Conservation (phyloP, 2,329 filamentous ascomycete species). For the Talaromyces marneffei region DNA sequence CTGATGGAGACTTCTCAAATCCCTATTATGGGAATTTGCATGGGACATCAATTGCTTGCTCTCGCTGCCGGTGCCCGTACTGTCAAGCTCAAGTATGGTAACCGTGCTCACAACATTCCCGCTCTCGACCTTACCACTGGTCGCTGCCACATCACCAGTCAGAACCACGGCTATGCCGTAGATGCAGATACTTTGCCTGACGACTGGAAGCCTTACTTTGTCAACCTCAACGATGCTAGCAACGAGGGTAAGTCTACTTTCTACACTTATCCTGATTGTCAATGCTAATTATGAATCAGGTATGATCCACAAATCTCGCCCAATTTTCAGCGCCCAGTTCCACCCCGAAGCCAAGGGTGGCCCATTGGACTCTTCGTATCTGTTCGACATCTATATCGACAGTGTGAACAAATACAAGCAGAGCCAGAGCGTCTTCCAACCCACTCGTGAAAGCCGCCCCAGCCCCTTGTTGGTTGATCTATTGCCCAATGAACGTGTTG, state of each 20-base stretch:
- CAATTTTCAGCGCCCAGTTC: conserved; percentile 98
- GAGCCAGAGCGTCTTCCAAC: conserved; percentile 63
- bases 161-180: conserved; percentile 97
- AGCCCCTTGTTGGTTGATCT: conserved; percentile 85
- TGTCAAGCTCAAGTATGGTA: conserved; percentile 98
- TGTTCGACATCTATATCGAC: conserved; percentile 94
- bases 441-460: conserved; percentile 76
- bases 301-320: conserved; percentile 91
- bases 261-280: neutral
- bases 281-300: conserved; percentile 34
- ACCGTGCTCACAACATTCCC: conserved; percentile 97
- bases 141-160: conserved; percentile 95
- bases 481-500: conserved; percentile 88
- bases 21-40: conserved; percentile 95
- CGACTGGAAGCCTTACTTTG: conserved; percentile 97
- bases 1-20: conserved; percentile 87
- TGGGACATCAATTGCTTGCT: conserved; percentile 93
- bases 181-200: conserved; percentile 73
- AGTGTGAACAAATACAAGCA: conserved; percentile 86
- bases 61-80: conserved; percentile 82
- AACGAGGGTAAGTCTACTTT: conserved; percentile 64
- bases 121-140: conserved; percentile 90
- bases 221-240: conserved; percentile 94
- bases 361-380: conserved; percentile 88
- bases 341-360: conserved; percentile 97